Conservation (phyloP, 2,329 filamentous ascomycete species). For the Pseudogymnoascus sp. region DNA sequence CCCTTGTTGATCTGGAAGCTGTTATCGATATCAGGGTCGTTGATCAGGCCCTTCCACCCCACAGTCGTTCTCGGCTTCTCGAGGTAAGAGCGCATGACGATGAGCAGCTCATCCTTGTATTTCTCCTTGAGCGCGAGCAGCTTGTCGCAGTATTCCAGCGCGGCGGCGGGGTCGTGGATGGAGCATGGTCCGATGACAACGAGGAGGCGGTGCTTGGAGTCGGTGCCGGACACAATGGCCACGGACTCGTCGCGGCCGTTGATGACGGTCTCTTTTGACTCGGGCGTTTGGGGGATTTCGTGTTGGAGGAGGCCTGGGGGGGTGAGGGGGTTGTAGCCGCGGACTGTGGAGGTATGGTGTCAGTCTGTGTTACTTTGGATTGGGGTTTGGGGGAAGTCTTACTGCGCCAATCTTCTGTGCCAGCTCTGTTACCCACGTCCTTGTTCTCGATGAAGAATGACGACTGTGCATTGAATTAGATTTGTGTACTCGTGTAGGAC, state of each 20-base stretch:
- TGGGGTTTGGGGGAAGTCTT: conserved; percentile 27
- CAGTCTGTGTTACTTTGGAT: conserved; percentile 20
- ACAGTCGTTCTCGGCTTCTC: conserved; percentile 98
- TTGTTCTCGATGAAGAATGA: conserved; percentile 70
- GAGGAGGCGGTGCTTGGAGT: conserved; percentile 49
- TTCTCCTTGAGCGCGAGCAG: conserved; percentile 77
- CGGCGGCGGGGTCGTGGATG: conserved; percentile 87
- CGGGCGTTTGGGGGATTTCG: conserved; percentile 59
- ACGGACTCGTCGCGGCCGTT: conserved; percentile 55
- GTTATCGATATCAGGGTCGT: conserved; percentile 95
- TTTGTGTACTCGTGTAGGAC: conserved; percentile 4
- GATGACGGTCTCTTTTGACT: conserved; percentile 45
- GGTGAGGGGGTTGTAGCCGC: conserved; percentile 87
- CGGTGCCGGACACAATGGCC: conserved; percentile 59
- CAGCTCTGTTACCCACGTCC: conserved; percentile 64
- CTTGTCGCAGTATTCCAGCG: conserved; percentile 85
- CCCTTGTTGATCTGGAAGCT: conserved; percentile 99
- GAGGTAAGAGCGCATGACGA: conserved; percentile 97
- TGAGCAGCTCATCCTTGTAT: conserved; percentile 78
- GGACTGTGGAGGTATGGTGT: conserved; percentile 42
- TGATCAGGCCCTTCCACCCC: conserved; percentile 98
- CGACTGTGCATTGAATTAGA: conserved; percentile 23
- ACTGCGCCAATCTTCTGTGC: conserved; percentile 79
- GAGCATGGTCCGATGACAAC: conserved; percentile 93
- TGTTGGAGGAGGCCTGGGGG: conserved; percentile 91